Evolutionary conservation across 2,329 filamentous ascomycete genomes (phyloP).

Genomic region (Xylaria sp.): DNA sequence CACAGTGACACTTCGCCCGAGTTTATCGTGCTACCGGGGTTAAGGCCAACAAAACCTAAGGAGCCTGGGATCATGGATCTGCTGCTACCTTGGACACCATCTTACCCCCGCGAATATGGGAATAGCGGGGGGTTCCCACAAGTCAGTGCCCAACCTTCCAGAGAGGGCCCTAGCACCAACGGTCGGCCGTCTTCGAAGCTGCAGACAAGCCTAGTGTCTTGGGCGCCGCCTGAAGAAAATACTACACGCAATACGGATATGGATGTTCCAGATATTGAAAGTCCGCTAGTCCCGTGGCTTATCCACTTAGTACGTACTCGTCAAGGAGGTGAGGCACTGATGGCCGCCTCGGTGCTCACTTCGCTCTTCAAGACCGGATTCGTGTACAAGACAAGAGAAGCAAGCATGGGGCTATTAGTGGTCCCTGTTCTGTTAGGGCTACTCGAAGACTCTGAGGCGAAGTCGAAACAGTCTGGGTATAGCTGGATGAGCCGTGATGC

Average conservation of each 20-base stretch:
- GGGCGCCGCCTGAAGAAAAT: slow-evolving; percentile 37
- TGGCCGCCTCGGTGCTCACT: slow-evolving; percentile 72
- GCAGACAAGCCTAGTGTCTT: slow-evolving; percentile 34
- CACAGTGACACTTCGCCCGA: slow-evolving; percentile 58
- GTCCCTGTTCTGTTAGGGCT: slow-evolving; percentile 72
- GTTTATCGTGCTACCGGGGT: slow-evolving; percentile 58
- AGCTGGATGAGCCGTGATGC: slow-evolving; percentile 33
- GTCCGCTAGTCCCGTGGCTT: slow-evolving; percentile 74
- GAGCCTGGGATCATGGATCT: slow-evolving; percentile 65
- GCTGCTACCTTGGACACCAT: slow-evolving; percentile 63
- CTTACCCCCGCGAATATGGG: slow-evolving; percentile 42
- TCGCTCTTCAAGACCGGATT: slow-evolving; percentile 72
- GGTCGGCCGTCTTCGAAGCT: slow-evolving; percentile 38
- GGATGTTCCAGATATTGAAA: slow-evolving; percentile 67
- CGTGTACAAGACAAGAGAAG: slow-evolving; percentile 66
- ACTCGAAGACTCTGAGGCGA: slow-evolving; percentile 58
- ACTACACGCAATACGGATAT: slow-evolving; percentile 38
- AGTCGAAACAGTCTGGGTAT: slow-evolving; percentile 45
- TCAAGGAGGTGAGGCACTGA: slow-evolving; percentile 64
- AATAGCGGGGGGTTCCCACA: slow-evolving; percentile 57
- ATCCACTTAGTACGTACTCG: slow-evolving; percentile 66
- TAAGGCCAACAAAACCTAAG: slow-evolving; percentile 52
- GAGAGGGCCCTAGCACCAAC: slow-evolving; percentile 43
- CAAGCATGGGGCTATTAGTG: slow-evolving; percentile 68
- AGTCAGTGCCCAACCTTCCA: slow-evolving; percentile 51